phyloP scores from a whole-genome alignment of 2,329 filamentous ascomycete genomes.

The Ceratocystis papillata region DNA sequence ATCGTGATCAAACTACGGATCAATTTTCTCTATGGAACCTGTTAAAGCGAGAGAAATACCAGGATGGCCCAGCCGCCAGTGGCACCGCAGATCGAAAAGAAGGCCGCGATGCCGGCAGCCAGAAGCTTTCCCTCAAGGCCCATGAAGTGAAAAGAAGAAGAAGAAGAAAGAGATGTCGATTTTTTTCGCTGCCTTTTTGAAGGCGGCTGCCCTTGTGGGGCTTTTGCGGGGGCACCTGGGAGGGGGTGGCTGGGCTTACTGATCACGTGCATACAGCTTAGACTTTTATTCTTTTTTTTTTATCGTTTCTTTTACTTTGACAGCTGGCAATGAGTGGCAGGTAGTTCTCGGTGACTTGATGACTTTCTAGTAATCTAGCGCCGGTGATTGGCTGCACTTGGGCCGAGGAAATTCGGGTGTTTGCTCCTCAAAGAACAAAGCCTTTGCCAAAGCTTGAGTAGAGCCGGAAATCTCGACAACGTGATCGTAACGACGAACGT shows the following conservation, averaged over 20 bases:
- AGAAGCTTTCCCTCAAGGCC: constrained; percentile 8
- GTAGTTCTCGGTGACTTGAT: constrained; percentile 3
- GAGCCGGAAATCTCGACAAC: constrained; percentile 6
- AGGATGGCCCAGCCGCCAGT: constrained; percentile 29
- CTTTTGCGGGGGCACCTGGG: neutral
- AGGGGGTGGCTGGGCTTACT: neutral
- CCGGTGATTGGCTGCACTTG: constrained; percentile 22
- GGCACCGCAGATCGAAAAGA: constrained; percentile 28
- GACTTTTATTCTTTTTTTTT: neutral
- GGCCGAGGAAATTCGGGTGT: constrained; percentile 21
- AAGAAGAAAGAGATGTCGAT: constrained; percentile 21
- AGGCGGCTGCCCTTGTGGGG: constrained; percentile 7
- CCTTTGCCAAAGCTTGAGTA: constrained; percentile 23
- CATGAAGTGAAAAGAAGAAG: constrained; percentile 31
- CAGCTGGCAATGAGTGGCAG: neutral
- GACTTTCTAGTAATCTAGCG: constrained; percentile 20
- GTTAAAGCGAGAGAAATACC: constrained; percentile 26
- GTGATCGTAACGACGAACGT: constrained; percentile 8
- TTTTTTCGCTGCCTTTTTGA: neutral
- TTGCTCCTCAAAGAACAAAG: constrained; percentile 6
- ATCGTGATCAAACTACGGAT: constrained; percentile 43
- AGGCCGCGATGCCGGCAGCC: constrained; percentile 22
- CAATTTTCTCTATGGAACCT: constrained; percentile 27
- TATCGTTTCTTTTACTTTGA: neutral
- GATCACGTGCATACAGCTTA: neutral